Evolutionary conservation across 208 protist genomes (phyloP), one percentile per base, ranked within the genome.

Genomic region (Crithidia sp.): DNA sequence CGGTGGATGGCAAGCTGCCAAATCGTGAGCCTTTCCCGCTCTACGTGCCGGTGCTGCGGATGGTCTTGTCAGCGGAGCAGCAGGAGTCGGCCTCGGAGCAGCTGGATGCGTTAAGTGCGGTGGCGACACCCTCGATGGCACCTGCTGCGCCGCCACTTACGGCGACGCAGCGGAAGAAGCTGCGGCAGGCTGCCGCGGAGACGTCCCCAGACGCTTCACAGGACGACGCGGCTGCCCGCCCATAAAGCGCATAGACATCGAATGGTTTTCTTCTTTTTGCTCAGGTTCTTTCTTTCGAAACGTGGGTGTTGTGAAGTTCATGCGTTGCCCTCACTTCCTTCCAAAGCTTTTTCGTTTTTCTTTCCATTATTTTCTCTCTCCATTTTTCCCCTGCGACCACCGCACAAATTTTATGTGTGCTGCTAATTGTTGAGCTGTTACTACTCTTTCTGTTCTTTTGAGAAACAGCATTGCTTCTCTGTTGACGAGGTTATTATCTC

Each of bases 31-130:
- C 65, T 2, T 43, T 87, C 19, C 79, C 78, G 2, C 53, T 86
- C 10, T 90, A 90, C 77, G 63, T 63, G 4, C 85, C 85, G 14
- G 65, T 73, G 56, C 69, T 78, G 16, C 67, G 56, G 5, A 54
- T 84, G 37, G 55, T 66, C 13, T 58, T 73, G 6, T 56, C 66
- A 2, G 53, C 37, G 13, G 68, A 81, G 41, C 47, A 71, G n/a
- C 64, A 81, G n/a, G 74, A 72, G 44, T 19, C 66, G 7, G 67
- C 60, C 6, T 54, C 45, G 6, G 45, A 56, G 52, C 47, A 76
- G 63, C 44, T 67, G 39, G 68, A 47, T 7, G 56, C 47, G 50
- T 19, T 52, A 10, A 76, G 69, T 36, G 39, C 50, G 9, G 40
- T 39, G 43, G 12, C 43, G 12, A 57, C 56, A 5, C 53, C 67